Conservation (phyloP, 2,329 filamentous ascomycete genomes). For the Claviceps lovelessii region DNA sequence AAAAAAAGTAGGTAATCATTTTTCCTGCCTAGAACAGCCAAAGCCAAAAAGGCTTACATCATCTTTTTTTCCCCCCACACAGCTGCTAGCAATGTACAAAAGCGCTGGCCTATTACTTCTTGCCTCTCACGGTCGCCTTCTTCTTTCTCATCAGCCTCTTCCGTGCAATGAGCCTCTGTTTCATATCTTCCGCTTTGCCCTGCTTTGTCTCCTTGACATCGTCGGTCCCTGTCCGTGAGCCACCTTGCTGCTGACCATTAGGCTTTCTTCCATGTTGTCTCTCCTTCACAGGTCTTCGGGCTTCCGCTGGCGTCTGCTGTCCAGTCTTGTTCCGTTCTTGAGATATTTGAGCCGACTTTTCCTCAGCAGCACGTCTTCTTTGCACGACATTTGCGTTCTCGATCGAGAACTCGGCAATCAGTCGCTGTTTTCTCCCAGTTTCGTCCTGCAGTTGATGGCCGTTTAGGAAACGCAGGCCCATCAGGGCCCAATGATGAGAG, state of each 20-base stretch:
- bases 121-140: slow-evolving; percentile 29
- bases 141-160: slow-evolving; percentile 70
- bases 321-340: slow-evolving; percentile 21
- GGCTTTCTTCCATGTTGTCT: not conserved
- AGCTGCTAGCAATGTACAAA: not conserved
- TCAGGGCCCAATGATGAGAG: slow-evolving; percentile 83
- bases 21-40: not conserved
- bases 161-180: slow-evolving; percentile 69
- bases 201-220: slow-evolving; percentile 15
- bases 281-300: not conserved
- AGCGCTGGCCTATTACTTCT: not conserved
- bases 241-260: not conserved
- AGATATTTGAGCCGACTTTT: slow-evolving; percentile 17
- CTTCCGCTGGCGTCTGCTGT: not conserved
- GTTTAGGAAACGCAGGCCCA: slow-evolving; percentile 90
- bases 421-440: slow-evolving; percentile 66
- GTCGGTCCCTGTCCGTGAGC: slow-evolving; percentile 16
- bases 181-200: slow-evolving; percentile 25
- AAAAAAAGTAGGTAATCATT: not conserved
- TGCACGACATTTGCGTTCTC: slow-evolving; percentile 95
- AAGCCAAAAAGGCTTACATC: not conserved
- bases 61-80: not conserved
- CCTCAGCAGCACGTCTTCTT: slow-evolving; percentile 38
- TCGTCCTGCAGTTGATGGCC: slow-evolving; percentile 48
- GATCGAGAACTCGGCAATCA: slow-evolving; percentile 95